Evolutionary conservation across 108 stramenopile genomes (phyloP).

Genomic region (Epipyxis sp.): DNA sequence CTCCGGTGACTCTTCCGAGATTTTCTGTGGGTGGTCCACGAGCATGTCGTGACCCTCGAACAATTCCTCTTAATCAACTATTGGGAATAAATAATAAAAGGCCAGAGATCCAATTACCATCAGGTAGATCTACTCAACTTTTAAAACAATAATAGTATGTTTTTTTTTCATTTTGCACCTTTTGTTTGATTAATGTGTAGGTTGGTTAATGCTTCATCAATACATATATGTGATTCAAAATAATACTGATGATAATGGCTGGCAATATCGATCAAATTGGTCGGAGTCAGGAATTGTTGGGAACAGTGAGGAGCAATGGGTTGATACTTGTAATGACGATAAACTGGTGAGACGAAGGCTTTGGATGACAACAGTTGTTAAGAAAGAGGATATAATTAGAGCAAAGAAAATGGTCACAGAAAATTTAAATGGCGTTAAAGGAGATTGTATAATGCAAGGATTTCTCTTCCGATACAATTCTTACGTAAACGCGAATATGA

Average conservation of each 20-base stretch:
- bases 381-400: not conserved
- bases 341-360: not conserved
- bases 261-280: constrained; percentile 28
- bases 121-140: no score
- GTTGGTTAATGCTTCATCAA: not conserved
- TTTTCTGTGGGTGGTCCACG: constrained; percentile 10
- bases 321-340: not conserved
- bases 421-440: not conserved
- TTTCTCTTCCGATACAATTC: not conserved
- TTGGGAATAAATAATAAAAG: not conserved
- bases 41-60: not conserved
- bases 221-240: not conserved
- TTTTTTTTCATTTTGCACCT: no score
- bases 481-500: not conserved
- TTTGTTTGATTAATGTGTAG: no score
- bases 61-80: not conserved
- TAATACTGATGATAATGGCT: constrained; percentile 16
- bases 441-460: not conserved
- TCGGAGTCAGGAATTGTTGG: not conserved
- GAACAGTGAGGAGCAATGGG: constrained; percentile 9
- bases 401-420: not conserved
- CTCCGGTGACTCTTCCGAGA: not conserved
- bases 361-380: constrained; percentile 7
- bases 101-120: constrained; percentile 10
- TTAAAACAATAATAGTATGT: no score